These are phyloP conservation scores for Penicillium canescens DNA, from an alignment of 495 filamentous ascomycete genomes.

Conservation along the genomic window DNA sequence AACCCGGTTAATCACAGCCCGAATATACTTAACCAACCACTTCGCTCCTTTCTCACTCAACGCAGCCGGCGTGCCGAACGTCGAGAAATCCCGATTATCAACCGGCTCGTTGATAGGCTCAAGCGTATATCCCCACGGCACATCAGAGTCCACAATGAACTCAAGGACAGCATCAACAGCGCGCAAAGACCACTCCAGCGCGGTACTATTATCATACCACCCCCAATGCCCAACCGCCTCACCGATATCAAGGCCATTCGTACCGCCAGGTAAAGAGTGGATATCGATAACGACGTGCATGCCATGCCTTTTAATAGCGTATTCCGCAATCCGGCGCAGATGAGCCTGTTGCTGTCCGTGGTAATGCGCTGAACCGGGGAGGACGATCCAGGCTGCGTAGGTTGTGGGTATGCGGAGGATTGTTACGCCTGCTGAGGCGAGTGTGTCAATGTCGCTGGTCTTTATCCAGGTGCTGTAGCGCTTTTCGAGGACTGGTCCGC, in stretches of 20 bases:
- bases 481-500: conserved; percentile 23
- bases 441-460: conserved; percentile 26
- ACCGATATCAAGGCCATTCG: conserved; percentile 30
- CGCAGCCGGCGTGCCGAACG: conserved; percentile 31
- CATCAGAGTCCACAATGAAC: conserved; percentile 25
- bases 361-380: conserved; percentile 33
- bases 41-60: conserved; percentile 24
- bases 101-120: conserved; percentile 33
- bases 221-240: conserved; percentile 28
- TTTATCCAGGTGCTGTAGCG: conserved; percentile 34
- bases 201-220: conserved; percentile 31
- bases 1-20: conserved; percentile 22
- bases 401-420: conserved; percentile 35
- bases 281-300: conserved; percentile 36
- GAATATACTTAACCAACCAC: conserved; percentile 30
- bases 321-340: conserved; percentile 24
- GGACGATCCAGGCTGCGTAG: conserved; percentile 26
- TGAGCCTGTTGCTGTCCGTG: conserved; percentile 27
- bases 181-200: conserved; percentile 26
- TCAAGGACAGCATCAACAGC: conserved; percentile 25
- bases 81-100: conserved; percentile 25
- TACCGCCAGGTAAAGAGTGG: conserved; percentile 34
- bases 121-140: conserved; percentile 27
- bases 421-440: conserved; percentile 21
- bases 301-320: conserved; percentile 27